Percentiles rank a stretch among this genome's conserved stretches.
These are phyloP conservation scores for Syncephalastrum racemosum DNA, from an alignment of 371 early-diverging fungal species.

Conservation along the genomic window DNA sequence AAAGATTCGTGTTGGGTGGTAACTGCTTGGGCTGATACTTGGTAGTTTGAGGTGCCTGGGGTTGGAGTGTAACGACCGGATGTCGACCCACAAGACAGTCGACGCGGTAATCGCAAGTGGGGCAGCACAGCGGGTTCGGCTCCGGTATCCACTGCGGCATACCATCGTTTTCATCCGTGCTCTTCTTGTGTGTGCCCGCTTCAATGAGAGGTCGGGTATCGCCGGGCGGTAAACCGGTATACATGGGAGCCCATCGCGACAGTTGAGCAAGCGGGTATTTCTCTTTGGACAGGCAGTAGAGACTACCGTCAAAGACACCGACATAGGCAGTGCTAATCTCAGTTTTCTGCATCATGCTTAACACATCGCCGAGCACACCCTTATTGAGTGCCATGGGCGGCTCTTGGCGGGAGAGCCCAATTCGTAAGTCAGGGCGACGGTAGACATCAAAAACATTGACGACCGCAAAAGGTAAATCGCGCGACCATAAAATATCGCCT, in stretches of 20 bases:
- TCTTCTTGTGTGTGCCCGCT: slow-evolving; percentile 24
- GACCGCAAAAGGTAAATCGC: slow-evolving; percentile 32
- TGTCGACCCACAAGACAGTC: slow-evolving; percentile 38
- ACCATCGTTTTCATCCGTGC: slow-evolving; percentile 25
- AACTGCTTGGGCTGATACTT: too few relatives aligned
- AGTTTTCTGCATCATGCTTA: slow-evolving; percentile 6
- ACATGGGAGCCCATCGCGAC: slow-evolving; percentile 41
- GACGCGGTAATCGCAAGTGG: slow-evolving; percentile 34
- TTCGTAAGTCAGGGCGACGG: slow-evolving; percentile 30
- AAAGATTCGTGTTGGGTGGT: too few relatives aligned
- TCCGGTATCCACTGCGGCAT: slow-evolving; percentile 7
- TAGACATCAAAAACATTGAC: slow-evolving; percentile 46
- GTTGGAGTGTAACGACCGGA: slow-evolving; percentile 4
- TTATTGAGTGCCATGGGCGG: slow-evolving; percentile 28
- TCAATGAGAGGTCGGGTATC: slow-evolving; percentile 32
- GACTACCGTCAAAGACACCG: slow-evolving; percentile 54
- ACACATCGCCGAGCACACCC: slow-evolving; percentile 29
- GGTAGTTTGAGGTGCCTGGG: background rate
- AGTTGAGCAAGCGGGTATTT: slow-evolving; percentile 59
- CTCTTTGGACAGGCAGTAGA: slow-evolving; percentile 58
- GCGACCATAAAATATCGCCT: slow-evolving; percentile 33
- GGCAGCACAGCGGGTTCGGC: slow-evolving; percentile 24
- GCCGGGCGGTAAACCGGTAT: slow-evolving; percentile 35
- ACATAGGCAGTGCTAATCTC: slow-evolving; percentile 43
- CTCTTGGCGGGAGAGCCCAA: slow-evolving; percentile 32